These are phyloP conservation scores for Haplographium delicatum DNA, from an alignment of 495 filamentous ascomycete genomes.

Conservation along the genomic window DNA sequence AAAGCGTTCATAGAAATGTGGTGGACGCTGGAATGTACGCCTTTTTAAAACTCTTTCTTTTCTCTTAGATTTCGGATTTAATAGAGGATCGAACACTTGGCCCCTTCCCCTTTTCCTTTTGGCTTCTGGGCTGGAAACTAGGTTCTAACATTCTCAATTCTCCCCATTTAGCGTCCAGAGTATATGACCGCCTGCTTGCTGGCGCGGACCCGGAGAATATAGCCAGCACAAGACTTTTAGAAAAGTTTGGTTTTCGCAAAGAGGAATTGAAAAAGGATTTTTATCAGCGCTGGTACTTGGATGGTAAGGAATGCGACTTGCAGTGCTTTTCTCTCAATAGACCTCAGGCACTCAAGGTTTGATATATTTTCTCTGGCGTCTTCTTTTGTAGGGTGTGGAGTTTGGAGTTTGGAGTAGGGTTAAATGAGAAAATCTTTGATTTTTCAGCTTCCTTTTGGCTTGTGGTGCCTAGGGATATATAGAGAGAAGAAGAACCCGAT, in stretches of 20 bases:
- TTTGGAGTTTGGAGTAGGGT: no score
- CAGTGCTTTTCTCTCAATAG: conserved; percentile 9
- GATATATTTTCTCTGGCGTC: neutral
- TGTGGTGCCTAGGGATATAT: no score
- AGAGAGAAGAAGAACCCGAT: no score
- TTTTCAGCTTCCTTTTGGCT: no score
- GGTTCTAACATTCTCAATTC: neutral
- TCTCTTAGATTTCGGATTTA: neutral
- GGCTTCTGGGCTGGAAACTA: neutral
- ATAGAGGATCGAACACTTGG: no score
- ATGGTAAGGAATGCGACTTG: conserved; percentile 14
- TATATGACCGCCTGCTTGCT: conserved; percentile 8
- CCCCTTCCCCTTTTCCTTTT: no score
- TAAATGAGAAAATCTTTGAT: no score
- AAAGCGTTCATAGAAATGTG: conserved; percentile 14
- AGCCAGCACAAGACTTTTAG: conserved; percentile 12
- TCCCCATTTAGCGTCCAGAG: neutral
- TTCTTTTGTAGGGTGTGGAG: no score
- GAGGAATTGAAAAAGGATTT: conserved; percentile 2
- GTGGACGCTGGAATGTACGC: conserved; percentile 12
- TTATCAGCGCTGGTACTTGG: conserved; percentile 4
- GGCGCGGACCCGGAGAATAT: conserved; percentile 16
- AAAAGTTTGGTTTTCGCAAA: conserved; percentile 18
- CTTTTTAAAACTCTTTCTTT: neutral
- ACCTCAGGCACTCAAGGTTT: neutral